phyloP scores from a whole-genome alignment of 257 asterid genomes.

The Mentha longifolia region DNA sequence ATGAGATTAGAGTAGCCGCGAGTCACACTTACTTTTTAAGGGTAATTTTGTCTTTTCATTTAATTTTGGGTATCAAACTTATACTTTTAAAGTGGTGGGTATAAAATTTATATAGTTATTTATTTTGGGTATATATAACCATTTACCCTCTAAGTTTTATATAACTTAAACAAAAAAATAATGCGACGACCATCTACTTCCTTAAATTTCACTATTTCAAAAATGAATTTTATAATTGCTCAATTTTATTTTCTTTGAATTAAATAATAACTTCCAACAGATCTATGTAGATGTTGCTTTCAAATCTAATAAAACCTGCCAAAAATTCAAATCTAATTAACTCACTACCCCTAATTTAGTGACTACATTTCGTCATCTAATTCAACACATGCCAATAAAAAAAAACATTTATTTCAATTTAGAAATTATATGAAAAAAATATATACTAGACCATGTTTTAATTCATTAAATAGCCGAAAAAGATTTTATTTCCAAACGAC shows the following conservation, averaged over 20 bases:
- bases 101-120: too few species aligned
- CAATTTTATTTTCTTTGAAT: neutral
- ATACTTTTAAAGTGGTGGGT: too few species aligned
- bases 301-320: constrained; percentile 39
- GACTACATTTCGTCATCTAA: constrained; percentile 29
- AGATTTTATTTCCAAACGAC: constrained; percentile 8
- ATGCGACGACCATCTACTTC: neutral
- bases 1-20: too few species aligned
- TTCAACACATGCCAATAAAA: constrained; percentile 11
- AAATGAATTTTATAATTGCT: neutral
- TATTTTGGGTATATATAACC: too few species aligned
- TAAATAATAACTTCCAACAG: constrained; percentile 35
- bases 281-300: constrained; percentile 44
- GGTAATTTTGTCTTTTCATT: too few species aligned
- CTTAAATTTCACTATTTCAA: neutral
- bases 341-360: constrained; percentile 35
- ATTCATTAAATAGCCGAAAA: constrained; percentile 26
- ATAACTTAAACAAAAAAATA: too few species aligned
- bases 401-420: constrained; percentile 23
- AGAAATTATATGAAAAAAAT: neutral
- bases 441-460: neutral
- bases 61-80: too few species aligned
- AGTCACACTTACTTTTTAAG: too few species aligned
- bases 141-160: neutral
- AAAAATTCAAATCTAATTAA: constrained; percentile 32